Evolutionary conservation across 371 early-diverging fungal genomes (phyloP), one percentile per base, ranked within the genome.

Genomic region (Nosema bombycis): DNA sequence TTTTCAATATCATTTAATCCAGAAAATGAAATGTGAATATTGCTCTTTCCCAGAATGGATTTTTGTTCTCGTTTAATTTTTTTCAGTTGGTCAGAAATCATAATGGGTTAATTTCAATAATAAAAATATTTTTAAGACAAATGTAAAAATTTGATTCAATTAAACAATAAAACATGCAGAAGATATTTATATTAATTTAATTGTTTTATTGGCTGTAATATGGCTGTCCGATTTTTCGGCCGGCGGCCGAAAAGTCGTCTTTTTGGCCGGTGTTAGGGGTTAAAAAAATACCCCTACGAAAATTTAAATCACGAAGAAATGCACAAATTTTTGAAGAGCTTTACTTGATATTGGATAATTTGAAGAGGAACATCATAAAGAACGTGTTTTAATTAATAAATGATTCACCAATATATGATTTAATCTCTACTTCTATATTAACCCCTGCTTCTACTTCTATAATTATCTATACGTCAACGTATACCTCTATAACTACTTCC

Each of bases 31-130:
- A 46, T 46, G 18, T 46, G 10, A 18, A 46, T 18, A 46, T 46
- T 46, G 46, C 15, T 1, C 26, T 21, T 70, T 62, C 18, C 29
- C 26, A 28, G 33, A 24, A 0, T 55, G 24, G 14, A 75, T 36
- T 32, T 60, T 15, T 14, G 80, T 75, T 55, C 67, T 34, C 38
- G 34, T 65, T 73, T 77, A 0, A 74, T 28, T 57, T 30, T 77
- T 66, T 71, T 61, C 14, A 81, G 33, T 63, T 81, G 82, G 14
- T 73, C 60, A n/a, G 61, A 66, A 26, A 81, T 28, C 74, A 78
- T 78, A 32, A 34, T 2, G 63, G 65, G 54, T 14, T 1, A 61
- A 71, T 37, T 38, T 23, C 37, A 66, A 37, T 30, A n/a, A 18
- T 26, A 74, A 65, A 58, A 74, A 64, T 18, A 38, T 10, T 38